These are phyloP conservation scores for Botrytis hyacinthi DNA, from an alignment of 2,329 filamentous ascomycete species.

Conservation along the genomic window DNA sequence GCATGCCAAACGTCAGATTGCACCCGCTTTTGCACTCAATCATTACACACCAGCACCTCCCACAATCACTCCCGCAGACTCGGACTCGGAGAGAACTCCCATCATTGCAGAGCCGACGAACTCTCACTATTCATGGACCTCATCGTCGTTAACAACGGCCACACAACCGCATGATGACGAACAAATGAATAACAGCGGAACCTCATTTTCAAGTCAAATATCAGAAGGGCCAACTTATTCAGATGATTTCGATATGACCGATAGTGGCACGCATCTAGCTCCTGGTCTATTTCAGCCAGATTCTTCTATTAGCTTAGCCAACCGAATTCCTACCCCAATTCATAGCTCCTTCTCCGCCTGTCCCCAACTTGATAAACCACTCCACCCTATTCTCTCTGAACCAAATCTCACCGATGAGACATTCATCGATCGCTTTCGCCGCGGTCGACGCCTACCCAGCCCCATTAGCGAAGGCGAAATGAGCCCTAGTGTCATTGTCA, in stretches of 20 bases:
- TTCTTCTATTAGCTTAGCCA: slow-evolving; percentile 31
- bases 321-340: slow-evolving; percentile 40
- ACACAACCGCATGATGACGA: slow-evolving; percentile 28
- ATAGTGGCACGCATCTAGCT: slow-evolving; percentile 32
- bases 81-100: slow-evolving; percentile 35
- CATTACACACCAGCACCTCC: slow-evolving; percentile 32
- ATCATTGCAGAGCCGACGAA: slow-evolving; percentile 24
- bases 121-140: slow-evolving; percentile 33
- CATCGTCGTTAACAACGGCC: slow-evolving; percentile 29
- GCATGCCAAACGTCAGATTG: slow-evolving; percentile 26
- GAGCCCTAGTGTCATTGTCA: slow-evolving; percentile 36
- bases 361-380: neutral
- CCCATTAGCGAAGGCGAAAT: slow-evolving; percentile 40
- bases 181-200: slow-evolving; percentile 20
- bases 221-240: slow-evolving; percentile 31
- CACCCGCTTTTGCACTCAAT: slow-evolving; percentile 27
- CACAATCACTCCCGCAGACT: slow-evolving; percentile 38
- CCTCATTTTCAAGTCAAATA: slow-evolving; percentile 32
- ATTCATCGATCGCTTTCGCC: slow-evolving; percentile 31
- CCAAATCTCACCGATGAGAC: slow-evolving; percentile 32
- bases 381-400: slow-evolving; percentile 36
- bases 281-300: slow-evolving; percentile 37
- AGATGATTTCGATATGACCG: slow-evolving; percentile 39
- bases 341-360: slow-evolving; percentile 37
- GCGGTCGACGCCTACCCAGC: slow-evolving; percentile 37